A percentile compares a stretch with the other conserved stretches of the same genome.
Evolutionary conservation across 2,329 filamentous ascomycete species (phyloP).

Genomic region (Arthrobotrys megalospora): DNA sequence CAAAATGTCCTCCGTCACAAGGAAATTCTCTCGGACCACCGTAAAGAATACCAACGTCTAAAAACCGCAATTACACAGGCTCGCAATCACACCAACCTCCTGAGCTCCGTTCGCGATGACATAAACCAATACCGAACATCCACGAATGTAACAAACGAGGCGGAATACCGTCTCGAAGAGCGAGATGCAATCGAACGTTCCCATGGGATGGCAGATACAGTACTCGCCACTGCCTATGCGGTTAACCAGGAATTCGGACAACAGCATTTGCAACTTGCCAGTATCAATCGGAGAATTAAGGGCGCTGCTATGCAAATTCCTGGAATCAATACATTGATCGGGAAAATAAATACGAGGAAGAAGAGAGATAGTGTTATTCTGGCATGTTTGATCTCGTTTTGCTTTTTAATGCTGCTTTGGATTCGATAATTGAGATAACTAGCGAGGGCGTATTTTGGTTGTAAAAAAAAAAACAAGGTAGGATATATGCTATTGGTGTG

Average conservation of each 20-base stretch:
- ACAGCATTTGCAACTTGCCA: constrained; percentile 88
- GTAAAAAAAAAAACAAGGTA: constrained; percentile 22
- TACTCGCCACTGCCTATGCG: constrained; percentile 94
- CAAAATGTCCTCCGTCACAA: constrained; percentile 93
- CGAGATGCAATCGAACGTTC: constrained; percentile 87
- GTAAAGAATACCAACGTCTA: constrained; percentile 83
- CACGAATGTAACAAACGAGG: constrained; percentile 72
- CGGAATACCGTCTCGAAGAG: constrained; percentile 97
- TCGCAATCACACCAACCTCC: constrained; percentile 88
- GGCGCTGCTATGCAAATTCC: constrained; percentile 91
- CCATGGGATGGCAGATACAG: constrained; percentile 88
- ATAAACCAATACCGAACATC: constrained; percentile 86
- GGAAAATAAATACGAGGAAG: constrained; percentile 93
- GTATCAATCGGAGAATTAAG: constrained; percentile 91
- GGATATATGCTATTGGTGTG: constrained; percentile 17
- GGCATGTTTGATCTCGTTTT: constrained; percentile 90
- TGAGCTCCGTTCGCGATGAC: constrained; percentile 90
- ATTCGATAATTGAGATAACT: constrained; percentile 73
- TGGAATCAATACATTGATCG: constrained; percentile 91
- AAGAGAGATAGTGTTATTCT: constrained; percentile 94
- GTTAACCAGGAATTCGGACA: constrained; percentile 91
- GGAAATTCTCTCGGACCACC: constrained; percentile 89
- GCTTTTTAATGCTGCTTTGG: constrained; percentile 87
- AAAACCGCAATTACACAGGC: constrained; percentile 81
- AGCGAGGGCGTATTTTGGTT: constrained; percentile 60